Evolutionary conservation across 1,284 basidiomycete genomes (phyloP).

Genomic region (Tilletiaria anomala): DNA sequence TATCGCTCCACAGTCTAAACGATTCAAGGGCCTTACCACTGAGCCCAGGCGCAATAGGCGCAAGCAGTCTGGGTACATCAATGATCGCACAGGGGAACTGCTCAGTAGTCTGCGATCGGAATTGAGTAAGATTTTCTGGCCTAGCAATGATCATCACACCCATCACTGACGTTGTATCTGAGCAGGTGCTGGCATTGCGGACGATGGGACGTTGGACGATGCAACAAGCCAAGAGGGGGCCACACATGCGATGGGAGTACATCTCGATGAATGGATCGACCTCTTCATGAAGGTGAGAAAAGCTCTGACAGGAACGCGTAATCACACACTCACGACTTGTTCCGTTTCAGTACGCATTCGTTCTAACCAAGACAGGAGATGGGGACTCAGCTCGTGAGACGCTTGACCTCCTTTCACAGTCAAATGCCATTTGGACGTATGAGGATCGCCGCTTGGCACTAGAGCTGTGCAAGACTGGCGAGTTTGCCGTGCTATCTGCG

Average conservation of each 20-base stretch:
- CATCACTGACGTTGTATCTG: slow-evolving; percentile 3
- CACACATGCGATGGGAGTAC: slow-evolving; percentile 61
- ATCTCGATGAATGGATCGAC: slow-evolving; percentile 68
- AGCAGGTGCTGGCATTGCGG: slow-evolving; percentile 24
- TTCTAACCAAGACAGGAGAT: slow-evolving; percentile 51
- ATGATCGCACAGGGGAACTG: no score
- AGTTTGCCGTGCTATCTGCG: slow-evolving; percentile 1
- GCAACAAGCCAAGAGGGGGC: slow-evolving; percentile 39
- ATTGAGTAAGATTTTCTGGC: neutral
- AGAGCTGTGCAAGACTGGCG: slow-evolving; percentile 19
- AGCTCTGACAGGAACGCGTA: no score
- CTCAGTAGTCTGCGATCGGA: no score
- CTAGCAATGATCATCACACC: neutral
- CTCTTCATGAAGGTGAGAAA: slow-evolving; percentile 70
- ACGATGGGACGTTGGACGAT: slow-evolving; percentile 39
- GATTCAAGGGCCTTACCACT: no score
- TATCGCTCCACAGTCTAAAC: no score
- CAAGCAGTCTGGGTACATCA: no score
- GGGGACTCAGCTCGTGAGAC: slow-evolving; percentile 55
- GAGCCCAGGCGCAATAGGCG: no score
- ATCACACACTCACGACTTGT: no score
- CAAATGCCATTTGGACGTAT: slow-evolving; percentile 19
- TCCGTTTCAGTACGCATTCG: slow-evolving; percentile 61
- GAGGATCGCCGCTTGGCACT: slow-evolving; percentile 22
- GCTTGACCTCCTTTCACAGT: slow-evolving; percentile 54